Base-by-base conservation (phyloP, 106 monocot genomes). In the Platanthera zijinensis region DNA sequence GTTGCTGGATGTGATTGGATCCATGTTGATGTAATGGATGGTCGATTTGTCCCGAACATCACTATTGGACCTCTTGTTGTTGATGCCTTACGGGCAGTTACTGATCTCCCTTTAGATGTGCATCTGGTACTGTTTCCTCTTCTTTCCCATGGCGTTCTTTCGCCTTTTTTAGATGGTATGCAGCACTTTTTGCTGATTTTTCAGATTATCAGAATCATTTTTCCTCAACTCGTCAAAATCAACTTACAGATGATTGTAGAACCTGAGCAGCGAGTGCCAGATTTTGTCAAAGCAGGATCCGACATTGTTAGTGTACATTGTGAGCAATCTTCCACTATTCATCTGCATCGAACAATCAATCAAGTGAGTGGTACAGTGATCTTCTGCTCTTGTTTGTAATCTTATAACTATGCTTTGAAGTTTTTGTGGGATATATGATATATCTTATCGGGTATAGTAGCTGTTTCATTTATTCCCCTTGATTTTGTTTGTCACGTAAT, bases 21-120 rank as follows among this genome's bases (percentile, higher is more conserved):
- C 81, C 96, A 96, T 84, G 93, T 96, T 25, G 96, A 96, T 80
- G 96, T 96, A 17, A 96, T 96, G 96, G 96, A 96, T 83, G 96
- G 96, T 9, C 87, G 93, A 54, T 96, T 96, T 84, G 96, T 96
- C 75, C 96, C 96, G 48, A 96, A 96, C 81, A 96, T 96, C 78
- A 93, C 96, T 32, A 96, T 96, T 80, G 96, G 96, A 48, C 93
- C 96, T 75, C 87, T 96, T 73, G 83, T 96, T 7, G 96, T 96
- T 80, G 87, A 89, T 84, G 93, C 96, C 18, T 71, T 96, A 76
- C 90, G 96, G 28, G 93, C 93, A 56, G 86, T 96, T 30, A 96
- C 96, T 62, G 96, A 96, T 81, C 91, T 96, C 73, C 96, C 96
- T 68, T 83, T 96, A 83, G 96, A 96, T 80, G 96, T 96, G 74